Conservation (phyloP, 176 grass and related monocot genomes). For the Paspalum vaginatum region DNA sequence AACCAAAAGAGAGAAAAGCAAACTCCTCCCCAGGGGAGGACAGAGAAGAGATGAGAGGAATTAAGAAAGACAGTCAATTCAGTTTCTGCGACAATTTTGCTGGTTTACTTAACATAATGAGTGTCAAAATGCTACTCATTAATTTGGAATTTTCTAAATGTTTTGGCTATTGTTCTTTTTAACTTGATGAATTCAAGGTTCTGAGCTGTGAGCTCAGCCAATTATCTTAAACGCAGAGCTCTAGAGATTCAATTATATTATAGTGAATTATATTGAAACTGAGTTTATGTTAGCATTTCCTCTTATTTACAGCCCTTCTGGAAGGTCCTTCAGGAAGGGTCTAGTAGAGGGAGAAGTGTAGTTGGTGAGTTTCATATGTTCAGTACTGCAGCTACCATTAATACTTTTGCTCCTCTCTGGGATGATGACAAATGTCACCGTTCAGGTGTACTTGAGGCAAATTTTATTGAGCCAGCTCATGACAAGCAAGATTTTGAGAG, state of each 20-base stretch:
- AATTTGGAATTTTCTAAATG: neutral
- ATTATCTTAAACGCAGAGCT: slow-evolving; percentile 6
- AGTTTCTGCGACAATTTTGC: neutral
- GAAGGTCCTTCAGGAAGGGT: slow-evolving; percentile 97
- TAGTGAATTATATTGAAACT: neutral
- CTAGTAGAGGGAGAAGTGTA: slow-evolving; percentile 93
- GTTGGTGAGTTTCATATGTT: slow-evolving; percentile 63
- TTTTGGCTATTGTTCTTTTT: neutral
- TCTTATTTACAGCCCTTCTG: slow-evolving; percentile 75
- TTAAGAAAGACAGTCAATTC: too few species aligned
- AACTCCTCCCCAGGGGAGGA: too few species aligned
- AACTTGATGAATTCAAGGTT: slow-evolving; percentile 2
- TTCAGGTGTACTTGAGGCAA: slow-evolving; percentile 94
- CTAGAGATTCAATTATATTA: neutral
- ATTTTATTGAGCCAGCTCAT: slow-evolving; percentile 98
- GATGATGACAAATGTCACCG: slow-evolving; percentile 41
- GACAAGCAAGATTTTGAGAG: slow-evolving; percentile 99
- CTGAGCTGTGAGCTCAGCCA: neutral
- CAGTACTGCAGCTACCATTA: slow-evolving; percentile 21
- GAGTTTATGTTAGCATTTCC: neutral
- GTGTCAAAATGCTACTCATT: slow-evolving; percentile 6
- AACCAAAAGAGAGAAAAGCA: too few species aligned
- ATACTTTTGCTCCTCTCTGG: slow-evolving; percentile 13
- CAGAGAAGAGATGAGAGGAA: too few species aligned
- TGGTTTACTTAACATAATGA: neutral